Conservation (phyloP, 805 yeast species). For the Metschnikowia drakensbergensis region DNA sequence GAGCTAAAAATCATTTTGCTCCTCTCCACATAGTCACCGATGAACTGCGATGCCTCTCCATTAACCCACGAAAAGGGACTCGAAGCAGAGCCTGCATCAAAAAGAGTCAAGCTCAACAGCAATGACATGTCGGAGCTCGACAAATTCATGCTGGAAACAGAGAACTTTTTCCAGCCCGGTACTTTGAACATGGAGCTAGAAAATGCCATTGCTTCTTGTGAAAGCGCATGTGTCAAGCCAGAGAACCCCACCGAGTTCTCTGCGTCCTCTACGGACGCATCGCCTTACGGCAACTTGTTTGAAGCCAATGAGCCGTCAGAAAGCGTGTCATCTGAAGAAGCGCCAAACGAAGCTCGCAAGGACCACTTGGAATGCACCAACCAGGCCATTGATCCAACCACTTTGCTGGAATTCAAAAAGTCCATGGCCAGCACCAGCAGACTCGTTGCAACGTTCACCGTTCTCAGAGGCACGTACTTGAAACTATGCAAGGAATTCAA, state of each 20-base stretch:
- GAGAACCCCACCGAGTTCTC: not conserved
- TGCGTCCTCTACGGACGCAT: constrained; percentile 12
- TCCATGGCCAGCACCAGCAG: constrained; percentile 26
- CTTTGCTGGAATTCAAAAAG: constrained; percentile 20
- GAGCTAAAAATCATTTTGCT: not conserved
- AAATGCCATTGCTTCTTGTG: constrained; percentile 1
- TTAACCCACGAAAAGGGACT: not conserved
- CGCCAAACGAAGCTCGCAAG: not conserved
- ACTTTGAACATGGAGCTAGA: constrained; percentile 4
- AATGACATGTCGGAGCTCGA: constrained; percentile 8
- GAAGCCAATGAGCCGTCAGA: constrained; percentile 12
- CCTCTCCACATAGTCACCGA: not conserved
- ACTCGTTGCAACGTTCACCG: constrained; percentile 30
- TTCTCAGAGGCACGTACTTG: constrained; percentile 32
- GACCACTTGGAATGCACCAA: not conserved
- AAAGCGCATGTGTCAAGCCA: not conserved
- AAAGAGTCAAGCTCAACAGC: not conserved
- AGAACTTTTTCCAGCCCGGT: constrained; percentile 3
- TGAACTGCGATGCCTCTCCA: constrained; percentile 2
- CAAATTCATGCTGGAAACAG: constrained; percentile 13
- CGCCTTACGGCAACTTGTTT: constrained; percentile 13
- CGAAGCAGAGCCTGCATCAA: not conserved
- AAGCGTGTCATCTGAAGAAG: constrained; percentile 13
- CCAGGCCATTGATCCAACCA: constrained; percentile 10
- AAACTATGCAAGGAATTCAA: constrained; percentile 39